phyloP scores from a whole-genome alignment of 164 flowering plant genomes.

The Cinnamomum micranthum region DNA sequence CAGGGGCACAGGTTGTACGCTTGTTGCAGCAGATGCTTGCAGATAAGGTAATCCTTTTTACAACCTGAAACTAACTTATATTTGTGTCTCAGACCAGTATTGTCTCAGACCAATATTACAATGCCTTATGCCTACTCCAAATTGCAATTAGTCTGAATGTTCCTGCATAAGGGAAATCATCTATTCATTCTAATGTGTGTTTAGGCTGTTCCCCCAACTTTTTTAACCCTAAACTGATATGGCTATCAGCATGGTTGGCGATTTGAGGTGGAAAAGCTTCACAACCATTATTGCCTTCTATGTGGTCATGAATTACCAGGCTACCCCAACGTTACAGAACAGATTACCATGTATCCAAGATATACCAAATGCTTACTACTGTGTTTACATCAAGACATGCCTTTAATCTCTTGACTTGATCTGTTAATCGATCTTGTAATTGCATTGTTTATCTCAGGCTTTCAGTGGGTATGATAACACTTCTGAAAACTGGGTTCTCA shows the following conservation, averaged over 20 bases:
- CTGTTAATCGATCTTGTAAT: neutral
- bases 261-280: neutral
- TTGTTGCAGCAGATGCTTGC: constrained; percentile 99
- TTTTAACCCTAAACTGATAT: too few species aligned
- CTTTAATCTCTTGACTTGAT: neutral
- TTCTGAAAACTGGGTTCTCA: constrained; percentile 86
- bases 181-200: neutral
- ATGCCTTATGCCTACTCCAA: neutral
- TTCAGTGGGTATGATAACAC: constrained; percentile 81
- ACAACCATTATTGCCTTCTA: neutral
- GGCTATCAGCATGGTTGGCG: neutral
- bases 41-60: constrained; percentile 55
- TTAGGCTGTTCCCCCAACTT: neutral
- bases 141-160: neutral
- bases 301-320: neutral
- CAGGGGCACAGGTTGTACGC: constrained; percentile 95
- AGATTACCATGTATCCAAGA: neutral
- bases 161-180: neutral
- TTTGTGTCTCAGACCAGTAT: neutral
- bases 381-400: neutral
- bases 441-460: constrained; percentile 41
- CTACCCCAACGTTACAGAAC: neutral
- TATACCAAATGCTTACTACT: neutral
- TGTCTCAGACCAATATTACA: neutral
- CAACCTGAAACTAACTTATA: neutral